phyloP scores from a whole-genome alignment of 805 yeast species.

The Starmerella apis region DNA sequence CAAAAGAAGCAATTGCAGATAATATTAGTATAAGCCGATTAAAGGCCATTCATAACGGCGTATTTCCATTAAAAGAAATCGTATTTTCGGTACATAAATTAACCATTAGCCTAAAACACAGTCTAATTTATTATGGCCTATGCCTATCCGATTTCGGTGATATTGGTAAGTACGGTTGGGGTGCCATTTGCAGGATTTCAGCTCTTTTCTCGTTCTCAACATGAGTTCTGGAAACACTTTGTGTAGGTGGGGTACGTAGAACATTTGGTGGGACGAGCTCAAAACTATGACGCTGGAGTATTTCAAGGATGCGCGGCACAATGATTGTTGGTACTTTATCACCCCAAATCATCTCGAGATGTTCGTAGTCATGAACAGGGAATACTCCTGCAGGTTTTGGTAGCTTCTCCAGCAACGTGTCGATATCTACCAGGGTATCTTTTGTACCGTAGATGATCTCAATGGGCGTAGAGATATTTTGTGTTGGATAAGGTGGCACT shows the following conservation, averaged over 20 bases:
- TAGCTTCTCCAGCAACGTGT: conserved; percentile 56
- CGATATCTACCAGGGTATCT: conserved; percentile 81
- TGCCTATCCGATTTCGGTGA: neutral
- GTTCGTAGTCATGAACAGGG: conserved; percentile 54
- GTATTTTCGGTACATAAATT: too few relatives aligned
- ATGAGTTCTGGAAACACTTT: neutral
- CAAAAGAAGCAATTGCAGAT: neutral
- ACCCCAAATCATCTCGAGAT: conserved; percentile 87
- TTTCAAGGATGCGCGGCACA: conserved; percentile 21
- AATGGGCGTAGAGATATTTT: conserved; percentile 60
- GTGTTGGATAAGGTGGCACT: conserved; percentile 54
- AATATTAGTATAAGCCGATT: too few relatives aligned
- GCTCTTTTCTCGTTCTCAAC: neutral
- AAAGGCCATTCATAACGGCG: too few relatives aligned
- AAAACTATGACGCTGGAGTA: conserved; percentile 2
- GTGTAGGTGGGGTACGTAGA: neutral
- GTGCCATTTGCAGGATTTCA: neutral
- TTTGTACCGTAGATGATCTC: conserved; percentile 64
- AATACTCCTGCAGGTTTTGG: conserved; percentile 52
- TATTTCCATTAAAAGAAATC: too few relatives aligned
- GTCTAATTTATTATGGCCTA: neutral
- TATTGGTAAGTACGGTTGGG: neutral
- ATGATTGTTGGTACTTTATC: conserved; percentile 39
- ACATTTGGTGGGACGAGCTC: neutral
- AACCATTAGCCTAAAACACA: too few relatives aligned